Evolutionary conservation across 2,329 filamentous ascomycete species (phyloP), one percentile per base, ranked within the genome.

Genomic region (Sclerotinia borealis): DNA sequence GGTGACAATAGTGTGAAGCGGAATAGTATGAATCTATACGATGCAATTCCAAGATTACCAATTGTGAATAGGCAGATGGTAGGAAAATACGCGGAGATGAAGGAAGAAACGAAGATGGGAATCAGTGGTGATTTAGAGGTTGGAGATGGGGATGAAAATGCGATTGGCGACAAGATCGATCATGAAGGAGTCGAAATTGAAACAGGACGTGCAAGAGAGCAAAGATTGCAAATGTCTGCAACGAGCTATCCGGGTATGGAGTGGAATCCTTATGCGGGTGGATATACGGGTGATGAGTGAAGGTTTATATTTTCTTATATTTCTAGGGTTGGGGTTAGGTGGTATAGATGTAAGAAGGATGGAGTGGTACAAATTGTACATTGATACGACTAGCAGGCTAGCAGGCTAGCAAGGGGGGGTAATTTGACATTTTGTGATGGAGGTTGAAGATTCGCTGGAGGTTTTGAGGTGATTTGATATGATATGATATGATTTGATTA

Each of bases 191-290:
- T 15, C 1, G 6, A 9, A 2, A 19, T 7, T 4, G 27, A 45
- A 34, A 34, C 4, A 80, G n/a, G 78, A 79, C 17, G 73, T 77
- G 39, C 63, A 65, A 22, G 60, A 64, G 54, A 81, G 13, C n/a
- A 45, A 1, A 19, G 15, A n/a, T 58, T 82, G 15, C 77, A 80
- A 64, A 90, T 90, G 87, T 82, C 79, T 54, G 86, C 86, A 8
- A 87, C 85, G 15, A 86, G 83, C 71, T 90, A 89, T 73, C 87
- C 87, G 0, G 87, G 87, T 0, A 85, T 89, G 76, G 87, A 90
- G 73, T 90, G 87, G 62, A 61, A 63, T 39, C 62, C 62, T 25
- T 63, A 60, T 34, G 39, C 19, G 19, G n/a, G 27, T 2, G 22
- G 27, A n/a, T 55, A 22, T 15, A 2, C 5, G 34, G 25, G 9